These are phyloP conservation scores for Yarrowia sp. DNA, from an alignment of 805 yeast genomes.

Conservation along the genomic window DNA sequence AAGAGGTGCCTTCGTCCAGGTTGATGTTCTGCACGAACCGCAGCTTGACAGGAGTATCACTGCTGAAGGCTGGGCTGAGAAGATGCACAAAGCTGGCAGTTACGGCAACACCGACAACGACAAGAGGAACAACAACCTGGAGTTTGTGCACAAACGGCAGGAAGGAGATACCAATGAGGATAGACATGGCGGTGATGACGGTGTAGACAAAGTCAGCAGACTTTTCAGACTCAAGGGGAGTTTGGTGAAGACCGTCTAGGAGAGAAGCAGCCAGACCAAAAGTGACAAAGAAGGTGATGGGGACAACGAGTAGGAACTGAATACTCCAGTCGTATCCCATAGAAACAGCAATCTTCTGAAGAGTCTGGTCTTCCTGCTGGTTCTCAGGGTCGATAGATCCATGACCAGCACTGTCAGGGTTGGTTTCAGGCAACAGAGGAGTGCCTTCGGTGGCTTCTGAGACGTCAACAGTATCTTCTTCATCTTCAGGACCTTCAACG, in stretches of 20 bases:
- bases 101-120: conserved; percentile 43
- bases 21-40: conserved; percentile 65
- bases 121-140: conserved; percentile 49
- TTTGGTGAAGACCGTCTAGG: conserved; percentile 64
- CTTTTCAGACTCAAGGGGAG: conserved; percentile 61
- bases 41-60: conserved; percentile 64
- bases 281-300: conserved; percentile 56
- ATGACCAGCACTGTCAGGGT: conserved; percentile 15
- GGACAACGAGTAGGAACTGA: conserved; percentile 68
- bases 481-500: background rate
- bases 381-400: background rate
- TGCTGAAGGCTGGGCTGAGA: conserved; percentile 56
- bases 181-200: conserved; percentile 40
- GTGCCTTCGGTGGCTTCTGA: conserved; percentile 3
- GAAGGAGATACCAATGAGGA: conserved; percentile 49
- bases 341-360: conserved; percentile 6
- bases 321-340: conserved; percentile 68
- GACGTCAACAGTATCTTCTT: background rate
- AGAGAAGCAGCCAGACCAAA: conserved; percentile 55
- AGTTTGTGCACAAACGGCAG: conserved; percentile 70
- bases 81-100: conserved; percentile 38
- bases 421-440: conserved; percentile 24
- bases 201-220: conserved; percentile 45
- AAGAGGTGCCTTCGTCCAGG: conserved; percentile 39
- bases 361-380: conserved; percentile 2